Conservation (phyloP, 2,329 filamentous ascomycete genomes). For the Aspergillus eucalypticola region DNA sequence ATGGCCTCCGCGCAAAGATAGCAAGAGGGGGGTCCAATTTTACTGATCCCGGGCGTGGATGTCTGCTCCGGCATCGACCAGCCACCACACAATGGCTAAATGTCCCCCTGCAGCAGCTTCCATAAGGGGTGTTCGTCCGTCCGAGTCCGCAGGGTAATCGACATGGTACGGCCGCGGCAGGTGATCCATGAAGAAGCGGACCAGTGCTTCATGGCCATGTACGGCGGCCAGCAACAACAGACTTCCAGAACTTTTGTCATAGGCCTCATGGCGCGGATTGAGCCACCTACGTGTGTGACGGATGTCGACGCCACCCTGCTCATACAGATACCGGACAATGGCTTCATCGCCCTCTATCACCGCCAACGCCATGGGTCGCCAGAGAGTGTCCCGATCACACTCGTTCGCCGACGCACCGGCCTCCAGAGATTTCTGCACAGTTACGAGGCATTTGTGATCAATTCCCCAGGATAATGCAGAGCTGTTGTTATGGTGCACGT, state of each 20-base stretch:
- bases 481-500: background rate
- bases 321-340: background rate
- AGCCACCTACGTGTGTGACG: background rate
- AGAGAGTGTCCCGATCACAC: background rate
- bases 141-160: background rate
- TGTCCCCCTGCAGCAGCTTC: background rate
- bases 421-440: background rate
- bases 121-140: background rate
- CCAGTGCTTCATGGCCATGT: background rate
- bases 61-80: background rate
- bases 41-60: background rate
- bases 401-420: background rate
- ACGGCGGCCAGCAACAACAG: background rate
- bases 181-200: background rate
- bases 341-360: background rate
- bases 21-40: background rate
- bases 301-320: background rate
- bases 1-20: background rate
- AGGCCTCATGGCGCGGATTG: background rate
- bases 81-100: background rate
- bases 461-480: background rate
- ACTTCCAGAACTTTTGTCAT: background rate
- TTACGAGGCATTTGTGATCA: background rate
- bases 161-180: background rate
- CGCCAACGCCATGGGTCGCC: constrained; percentile 3